Percentiles rank a stretch among this genome's conserved stretches.
Conservation (phyloP, 2,329 filamentous ascomycete genomes). For the Westerdykella aurantiaca region DNA sequence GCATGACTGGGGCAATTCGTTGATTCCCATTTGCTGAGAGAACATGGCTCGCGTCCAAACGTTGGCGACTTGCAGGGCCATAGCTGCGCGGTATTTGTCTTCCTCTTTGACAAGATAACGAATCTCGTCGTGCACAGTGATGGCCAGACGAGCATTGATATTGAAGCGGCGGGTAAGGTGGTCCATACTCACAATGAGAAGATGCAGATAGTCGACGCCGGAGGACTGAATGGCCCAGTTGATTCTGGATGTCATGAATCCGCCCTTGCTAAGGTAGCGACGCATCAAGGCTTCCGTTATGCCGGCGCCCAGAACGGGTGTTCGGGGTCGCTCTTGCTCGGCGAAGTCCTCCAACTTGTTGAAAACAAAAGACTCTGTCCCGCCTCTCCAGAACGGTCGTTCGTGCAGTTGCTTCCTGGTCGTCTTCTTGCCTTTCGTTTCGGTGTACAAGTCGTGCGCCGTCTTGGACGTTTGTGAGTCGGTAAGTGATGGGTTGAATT, state of each 20-base stretch:
- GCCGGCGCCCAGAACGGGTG: slow-evolving; percentile 85
- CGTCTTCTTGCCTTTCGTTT: slow-evolving; percentile 86
- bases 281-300: slow-evolving; percentile 94
- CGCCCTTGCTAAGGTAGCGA: slow-evolving; percentile 78
- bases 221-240: slow-evolving; percentile 99
- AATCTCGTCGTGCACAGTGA: slow-evolving; percentile 97
- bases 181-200: slow-evolving; percentile 91
- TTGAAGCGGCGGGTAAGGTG: slow-evolving; percentile 82
- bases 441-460: slow-evolving; percentile 74
- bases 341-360: slow-evolving; percentile 98
- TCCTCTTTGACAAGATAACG: slow-evolving; percentile 80
- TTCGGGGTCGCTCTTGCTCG: slow-evolving; percentile 83
- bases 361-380: slow-evolving; percentile 96
- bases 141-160: slow-evolving; percentile 75
- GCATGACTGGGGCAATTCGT: slow-evolving; percentile 88
- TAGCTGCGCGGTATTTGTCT: slow-evolving; percentile 81
- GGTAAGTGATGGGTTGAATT: slow-evolving; percentile 82
- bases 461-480: slow-evolving; percentile 72
- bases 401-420: slow-evolving; percentile 66
- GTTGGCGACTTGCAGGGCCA: slow-evolving; percentile 91
- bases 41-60: slow-evolving; percentile 98
- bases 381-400: slow-evolving; percentile 84
- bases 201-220: slow-evolving; percentile 92
- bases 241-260: slow-evolving; percentile 91
- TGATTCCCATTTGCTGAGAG: slow-evolving; percentile 89